Percentiles rank a stretch among this genome's conserved stretches.
These are phyloP conservation scores for Chionographis japonica DNA, from an alignment of 106 monocot species.

Conservation along the genomic window DNA sequence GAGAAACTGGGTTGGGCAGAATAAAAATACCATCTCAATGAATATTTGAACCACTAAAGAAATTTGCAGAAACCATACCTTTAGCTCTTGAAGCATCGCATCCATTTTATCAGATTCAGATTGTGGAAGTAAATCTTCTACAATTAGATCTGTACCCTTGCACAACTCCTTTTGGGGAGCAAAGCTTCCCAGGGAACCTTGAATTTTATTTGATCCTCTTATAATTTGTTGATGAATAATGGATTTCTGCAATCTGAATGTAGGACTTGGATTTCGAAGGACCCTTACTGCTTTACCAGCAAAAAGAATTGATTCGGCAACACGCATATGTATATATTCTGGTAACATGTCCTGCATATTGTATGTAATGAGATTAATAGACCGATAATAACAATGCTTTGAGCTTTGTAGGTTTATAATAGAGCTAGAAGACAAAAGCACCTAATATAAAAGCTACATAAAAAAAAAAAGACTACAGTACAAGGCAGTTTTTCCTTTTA, in stretches of 20 bases:
- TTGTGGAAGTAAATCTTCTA: constrained; percentile 81
- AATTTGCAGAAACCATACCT: constrained; percentile 35
- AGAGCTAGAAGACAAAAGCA: too few relatives aligned
- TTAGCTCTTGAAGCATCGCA: constrained; percentile 79
- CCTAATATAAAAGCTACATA: too few relatives aligned
- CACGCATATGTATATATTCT: constrained; percentile 79
- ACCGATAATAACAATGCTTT: not conserved
- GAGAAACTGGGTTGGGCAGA: too few relatives aligned
- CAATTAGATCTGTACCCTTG: constrained; percentile 23
- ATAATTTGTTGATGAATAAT: constrained; percentile 36
- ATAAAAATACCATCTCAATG: too few relatives aligned
- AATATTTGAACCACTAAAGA: too few relatives aligned
- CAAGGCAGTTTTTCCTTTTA: too few relatives aligned
- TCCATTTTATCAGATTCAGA: constrained; percentile 88
- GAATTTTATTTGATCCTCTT: constrained; percentile 36
- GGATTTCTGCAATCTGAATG: constrained; percentile 52
- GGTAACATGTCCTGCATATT: constrained; percentile 87
- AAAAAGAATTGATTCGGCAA: constrained; percentile 96
- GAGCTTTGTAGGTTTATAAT: not conserved
- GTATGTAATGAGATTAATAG: not conserved
- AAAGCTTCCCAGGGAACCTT: constrained; percentile 37
- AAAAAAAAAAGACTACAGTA: too few relatives aligned
- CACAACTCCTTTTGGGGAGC: constrained; percentile 29
- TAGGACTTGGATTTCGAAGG: constrained; percentile 74
- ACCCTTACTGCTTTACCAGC: constrained; percentile 96